Evolutionary conservation across 2,329 filamentous ascomycete genomes (phyloP), one percentile per base, ranked within the genome.

Genomic region (Clarireedia monteithiana): DNA sequence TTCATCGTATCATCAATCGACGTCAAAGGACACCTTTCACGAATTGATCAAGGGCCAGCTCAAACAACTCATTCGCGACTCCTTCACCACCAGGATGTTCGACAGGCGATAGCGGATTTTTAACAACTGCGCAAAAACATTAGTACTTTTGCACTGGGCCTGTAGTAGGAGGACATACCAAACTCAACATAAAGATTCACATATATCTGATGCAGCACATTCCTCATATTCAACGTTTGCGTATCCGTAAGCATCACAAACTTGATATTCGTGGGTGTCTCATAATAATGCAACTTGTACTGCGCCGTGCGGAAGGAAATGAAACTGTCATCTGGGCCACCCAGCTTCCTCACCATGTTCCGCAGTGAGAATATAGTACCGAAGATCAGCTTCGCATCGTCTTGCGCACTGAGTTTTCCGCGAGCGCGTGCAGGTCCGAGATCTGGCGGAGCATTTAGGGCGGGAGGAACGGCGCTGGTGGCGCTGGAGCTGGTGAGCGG

Each of bases 211-310:
- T 99, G 91, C 67, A 99, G 74, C 23, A 95, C 92, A 65, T 95
- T 90, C 46, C 91, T 83, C 83, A 99, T 92, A 72, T 91, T 96
- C 63, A 88, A 82, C 57, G 89, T 88, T 63, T 84, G 87, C 39
- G 88, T 89, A 73, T 97, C 94, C 24, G 94, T 97, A 68, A 97
- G 79, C 85, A 99, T 89, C 69, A 96, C 91, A 69, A 97, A 95
- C 69, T 96, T 95, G 72, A 95, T 85, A 71, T 89, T 95, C 52
- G 91, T 94, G 1, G 91, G 91, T 12, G 94, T 97, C 77, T 99
- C 94, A 79, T 96, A 99, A 77, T 95, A 99, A 75, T 99, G 94
- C 66, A 99, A 82, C 75, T 96, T 96, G 79, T 99, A 99, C 73
- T 96, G 88, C 64, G 81, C 88, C 53, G 94, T 99, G 65, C 90